Evolutionary conservation across 1,284 basidiomycete species (phyloP).

Genomic region (Pholiota adiposa): DNA sequence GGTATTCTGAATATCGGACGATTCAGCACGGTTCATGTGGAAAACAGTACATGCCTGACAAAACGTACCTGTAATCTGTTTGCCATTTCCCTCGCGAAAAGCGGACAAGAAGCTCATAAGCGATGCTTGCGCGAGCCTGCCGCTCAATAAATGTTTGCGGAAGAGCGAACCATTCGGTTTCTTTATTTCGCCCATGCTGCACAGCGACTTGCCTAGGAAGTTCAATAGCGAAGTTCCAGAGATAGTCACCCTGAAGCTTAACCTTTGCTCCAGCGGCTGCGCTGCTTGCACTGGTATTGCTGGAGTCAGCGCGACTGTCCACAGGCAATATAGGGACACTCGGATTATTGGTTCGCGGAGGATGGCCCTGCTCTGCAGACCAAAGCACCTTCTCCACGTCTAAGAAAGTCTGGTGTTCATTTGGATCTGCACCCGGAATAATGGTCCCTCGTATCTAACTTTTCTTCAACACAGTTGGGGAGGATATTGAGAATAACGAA

Average conservation of each 20-base stretch:
- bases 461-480: not conserved
- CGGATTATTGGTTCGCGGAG: not conserved
- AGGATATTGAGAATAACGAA: not conserved
- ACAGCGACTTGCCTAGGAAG: constrained; percentile 31
- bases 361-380: constrained; percentile 14
- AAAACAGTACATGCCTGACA: too few relatives aligned
- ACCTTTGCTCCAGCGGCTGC: constrained; percentile 8
- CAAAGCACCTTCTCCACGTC: constrained; percentile 29
- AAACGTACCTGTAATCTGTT: constrained; percentile 7
- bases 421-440: constrained; percentile 28
- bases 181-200: constrained; percentile 16
- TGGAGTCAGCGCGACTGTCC: not conserved
- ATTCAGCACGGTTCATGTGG: not conserved
- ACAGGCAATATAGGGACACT: not conserved
- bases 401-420: constrained; percentile 30
- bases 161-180: constrained; percentile 20
- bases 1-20: constrained; percentile 30
- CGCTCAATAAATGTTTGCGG: constrained; percentile 11
- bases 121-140: not conserved
- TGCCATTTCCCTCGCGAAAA: constrained; percentile 7
- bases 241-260: constrained; percentile 34
- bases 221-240: constrained; percentile 36
- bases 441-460: constrained; percentile 22
- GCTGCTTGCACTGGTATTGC: constrained; percentile 3
- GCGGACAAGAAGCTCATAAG: constrained; percentile 1